Base-by-base conservation (phyloP, 768 basidiomycete species). In the Leccinum uliginosum region DNA sequence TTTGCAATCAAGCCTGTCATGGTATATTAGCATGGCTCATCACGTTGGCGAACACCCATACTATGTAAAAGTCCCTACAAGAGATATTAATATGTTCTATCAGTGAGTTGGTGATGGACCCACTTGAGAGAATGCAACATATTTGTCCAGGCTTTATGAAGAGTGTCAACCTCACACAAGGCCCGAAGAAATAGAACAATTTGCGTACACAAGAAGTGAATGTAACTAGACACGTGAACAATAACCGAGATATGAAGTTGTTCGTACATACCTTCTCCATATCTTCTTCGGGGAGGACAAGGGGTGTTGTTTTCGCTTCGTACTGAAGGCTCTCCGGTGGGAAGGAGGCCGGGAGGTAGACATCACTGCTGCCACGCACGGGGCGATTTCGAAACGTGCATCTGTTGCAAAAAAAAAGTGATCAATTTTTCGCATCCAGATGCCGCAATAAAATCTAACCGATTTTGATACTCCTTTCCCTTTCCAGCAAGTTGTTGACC, bases 261-360 rank as follows among this genome's bases (percentile, higher is more conserved):
- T 32, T 7, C 2, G 23, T 44, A 57, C 60, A 6, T 7, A 83
- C 83, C 74, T 83, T 76, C 55, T 78, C 76, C 45, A 73, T 70
- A 46, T 81, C 77, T 30, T 82, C 75, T 6, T 74, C 67, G 4
- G 76, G 76, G 17, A 81, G 60, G 46, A 70, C 71, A 1, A 76
- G 71, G 26, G 70, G 56, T 6, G 44, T 57, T 0, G 53, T 51
- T 6, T 65, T 51, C 19, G 55, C 51, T 47, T 67, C 59, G 50
- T 50, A 55, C 19, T 59, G 65, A 1, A 62, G 57, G 7, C 54
- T 55, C 29, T 77, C 74, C 0, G 75, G 73, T 1, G 80, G 79
- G 61, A 85, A 87, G n/a, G 70, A 75, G 2, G 77, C 80, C 1
- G 85, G 84, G 2, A 72, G 65, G 56, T 78, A 76, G n/a, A 81